These are phyloP conservation scores for Diplodia corticola DNA, from an alignment of 2,329 filamentous ascomycete species.

Conservation along the genomic window DNA sequence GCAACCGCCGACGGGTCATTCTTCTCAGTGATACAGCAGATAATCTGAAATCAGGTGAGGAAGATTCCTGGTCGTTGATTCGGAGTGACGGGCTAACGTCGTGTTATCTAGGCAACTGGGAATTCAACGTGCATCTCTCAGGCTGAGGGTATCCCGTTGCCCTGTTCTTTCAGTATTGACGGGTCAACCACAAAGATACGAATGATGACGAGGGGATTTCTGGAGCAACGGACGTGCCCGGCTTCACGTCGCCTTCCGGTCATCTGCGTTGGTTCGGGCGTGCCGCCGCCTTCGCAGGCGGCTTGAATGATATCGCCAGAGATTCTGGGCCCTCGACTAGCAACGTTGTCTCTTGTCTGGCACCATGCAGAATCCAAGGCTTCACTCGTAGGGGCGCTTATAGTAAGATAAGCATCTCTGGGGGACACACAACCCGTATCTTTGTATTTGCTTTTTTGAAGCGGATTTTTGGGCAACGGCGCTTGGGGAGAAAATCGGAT, in stretches of 20 bases:
- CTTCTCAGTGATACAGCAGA: constrained; percentile 89
- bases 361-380: background rate
- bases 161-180: background rate
- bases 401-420: background rate
- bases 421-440: background rate
- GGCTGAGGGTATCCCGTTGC: background rate
- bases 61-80: background rate
- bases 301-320: background rate
- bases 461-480: constrained; percentile 5
- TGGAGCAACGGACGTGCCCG: background rate
- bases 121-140: constrained; percentile 22
- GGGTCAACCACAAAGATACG: too few relatives aligned
- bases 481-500: constrained; percentile 3
- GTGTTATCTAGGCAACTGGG: constrained; percentile 10
- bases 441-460: background rate
- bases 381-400: background rate
- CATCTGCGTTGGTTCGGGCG: background rate
- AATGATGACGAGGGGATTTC: background rate
- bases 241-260: background rate
- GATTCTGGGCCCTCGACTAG: background rate
- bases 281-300: background rate
- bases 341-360: background rate
- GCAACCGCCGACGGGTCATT: constrained; percentile 87
- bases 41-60: constrained; percentile 81
- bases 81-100: background rate